Percentiles rank a stretch among this genome's conserved stretches.
phyloP scores from a whole-genome alignment of 768 basidiomycete species.

The Tulasnella sp. region DNA sequence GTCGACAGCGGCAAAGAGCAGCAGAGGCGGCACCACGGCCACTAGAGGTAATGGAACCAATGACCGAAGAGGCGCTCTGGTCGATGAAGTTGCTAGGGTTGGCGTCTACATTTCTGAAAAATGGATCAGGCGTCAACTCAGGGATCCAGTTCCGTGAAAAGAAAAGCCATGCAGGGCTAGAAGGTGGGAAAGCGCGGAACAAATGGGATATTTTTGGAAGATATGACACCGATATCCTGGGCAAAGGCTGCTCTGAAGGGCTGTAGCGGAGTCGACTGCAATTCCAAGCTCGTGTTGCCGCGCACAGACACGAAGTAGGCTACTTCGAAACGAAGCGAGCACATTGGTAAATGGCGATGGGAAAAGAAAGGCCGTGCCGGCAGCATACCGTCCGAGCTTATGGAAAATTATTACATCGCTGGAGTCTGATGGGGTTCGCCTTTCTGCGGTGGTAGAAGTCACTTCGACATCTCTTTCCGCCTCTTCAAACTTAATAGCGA shows the following conservation, averaged over 20 bases:
- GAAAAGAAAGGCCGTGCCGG: no score
- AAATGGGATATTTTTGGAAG: neutral
- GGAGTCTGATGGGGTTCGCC: no score
- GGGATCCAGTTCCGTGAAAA: neutral
- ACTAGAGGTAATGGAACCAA: neutral
- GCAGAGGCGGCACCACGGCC: neutral
- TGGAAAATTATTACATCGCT: no score
- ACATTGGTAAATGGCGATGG: no score
- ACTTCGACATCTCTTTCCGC: no score
- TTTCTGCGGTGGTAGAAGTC: no score
- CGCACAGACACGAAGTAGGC: no score
- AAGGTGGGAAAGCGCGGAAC: neutral
- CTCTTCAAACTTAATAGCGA: no score
- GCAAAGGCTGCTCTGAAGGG: neutral
- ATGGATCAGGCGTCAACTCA: neutral
- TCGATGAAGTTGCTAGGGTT: neutral
- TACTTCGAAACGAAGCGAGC: no score
- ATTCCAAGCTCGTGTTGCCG: no score
- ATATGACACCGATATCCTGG: neutral
- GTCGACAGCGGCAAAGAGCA: neutral
- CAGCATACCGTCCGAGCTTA: no score
- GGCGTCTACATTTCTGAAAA: neutral
- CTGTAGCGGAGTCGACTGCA: neutral
- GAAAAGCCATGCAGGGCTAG: neutral
- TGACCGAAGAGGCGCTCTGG: neutral